Percentiles rank a stretch among this genome's conserved stretches.
These are phyloP conservation scores for Colletotrichum sp. DNA, from an alignment of 2,329 filamentous ascomycete species.

Conservation along the genomic window DNA sequence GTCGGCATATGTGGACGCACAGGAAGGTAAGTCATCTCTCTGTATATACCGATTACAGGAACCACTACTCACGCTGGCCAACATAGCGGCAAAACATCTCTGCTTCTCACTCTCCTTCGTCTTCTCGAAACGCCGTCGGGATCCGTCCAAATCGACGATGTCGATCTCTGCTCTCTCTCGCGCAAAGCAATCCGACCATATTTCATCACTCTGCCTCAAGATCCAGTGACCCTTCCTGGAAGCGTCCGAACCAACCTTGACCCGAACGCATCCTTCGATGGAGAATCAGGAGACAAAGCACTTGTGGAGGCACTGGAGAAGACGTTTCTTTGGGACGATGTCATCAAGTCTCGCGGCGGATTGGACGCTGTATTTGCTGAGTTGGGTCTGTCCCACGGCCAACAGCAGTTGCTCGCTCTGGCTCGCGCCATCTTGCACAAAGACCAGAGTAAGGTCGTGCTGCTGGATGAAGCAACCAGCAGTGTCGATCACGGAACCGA, in stretches of 20 bases:
- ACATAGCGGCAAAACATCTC: conserved; percentile 25
- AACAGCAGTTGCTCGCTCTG: conserved; percentile 35
- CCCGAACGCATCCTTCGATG: conserved; percentile 9
- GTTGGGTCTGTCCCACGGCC: conserved; percentile 32
- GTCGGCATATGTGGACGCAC: conserved; percentile 40
- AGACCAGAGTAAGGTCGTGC: conserved; percentile 29
- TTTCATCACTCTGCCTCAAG: conserved; percentile 24
- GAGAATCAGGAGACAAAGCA: conserved; percentile 24
- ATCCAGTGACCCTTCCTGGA: conserved; percentile 15
- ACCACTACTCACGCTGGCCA: neutral
- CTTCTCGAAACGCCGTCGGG: conserved; percentile 46
- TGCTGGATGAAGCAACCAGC: conserved; percentile 37
- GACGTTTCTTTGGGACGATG: conserved; percentile 3
- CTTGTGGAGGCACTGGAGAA: conserved; percentile 10
- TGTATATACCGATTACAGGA: too few species aligned
- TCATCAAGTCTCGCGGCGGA: conserved; percentile 11
- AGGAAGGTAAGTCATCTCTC: conserved; percentile 27
- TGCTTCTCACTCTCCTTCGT: conserved; percentile 42
- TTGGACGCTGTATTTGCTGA: neutral
- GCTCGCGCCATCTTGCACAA: conserved; percentile 33
- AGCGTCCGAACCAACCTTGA: conserved; percentile 25
- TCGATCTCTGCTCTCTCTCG: conserved; percentile 12
- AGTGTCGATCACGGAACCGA: conserved; percentile 34
- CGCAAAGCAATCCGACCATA: conserved; percentile 19
- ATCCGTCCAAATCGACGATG: conserved; percentile 39